phyloP scores from a whole-genome alignment of 2,329 filamentous ascomycete species.

The Alternaria brassicicola region DNA sequence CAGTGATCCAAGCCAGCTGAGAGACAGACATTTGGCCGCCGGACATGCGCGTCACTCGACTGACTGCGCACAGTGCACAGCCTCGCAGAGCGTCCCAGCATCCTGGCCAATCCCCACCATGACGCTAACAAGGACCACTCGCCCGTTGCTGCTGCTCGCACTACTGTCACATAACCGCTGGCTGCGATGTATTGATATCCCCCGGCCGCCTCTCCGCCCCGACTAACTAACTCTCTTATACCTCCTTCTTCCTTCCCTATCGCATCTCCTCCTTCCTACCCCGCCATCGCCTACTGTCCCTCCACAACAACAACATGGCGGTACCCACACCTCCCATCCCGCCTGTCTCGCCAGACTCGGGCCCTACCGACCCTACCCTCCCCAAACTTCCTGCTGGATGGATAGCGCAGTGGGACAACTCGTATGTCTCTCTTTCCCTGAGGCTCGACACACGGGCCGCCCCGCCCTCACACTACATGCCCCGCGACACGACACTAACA shows the following conservation, averaged over 20 bases:
- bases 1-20: slow-evolving; percentile 18
- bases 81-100: slow-evolving; percentile 13
- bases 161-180: slow-evolving; percentile 31
- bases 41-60: slow-evolving; percentile 14
- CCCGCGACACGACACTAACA: slow-evolving; percentile 34
- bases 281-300: slow-evolving; percentile 9
- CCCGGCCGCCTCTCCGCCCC: neutral
- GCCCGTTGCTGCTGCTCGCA: slow-evolving; percentile 24
- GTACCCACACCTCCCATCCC: slow-evolving; percentile 46
- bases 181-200: slow-evolving; percentile 15
- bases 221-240: neutral
- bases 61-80: slow-evolving; percentile 17
- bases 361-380: slow-evolving; percentile 47
- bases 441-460: slow-evolving; percentile 10
- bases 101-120: slow-evolving; percentile 20
- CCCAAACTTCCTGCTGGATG: slow-evolving; percentile 48
- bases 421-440: slow-evolving; percentile 30
- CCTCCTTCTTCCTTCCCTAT: neutral
- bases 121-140: slow-evolving; percentile 28
- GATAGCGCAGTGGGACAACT: slow-evolving; percentile 51
- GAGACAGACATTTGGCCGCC: slow-evolving; percentile 7
- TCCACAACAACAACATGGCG: slow-evolving; percentile 33
- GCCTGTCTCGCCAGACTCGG: slow-evolving; percentile 48
- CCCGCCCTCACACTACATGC: slow-evolving; percentile 21
- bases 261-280: slow-evolving; percentile 2